Base-by-base conservation (phyloP, 768 basidiomycete genomes). In the Phaeotremella skinneri region DNA sequence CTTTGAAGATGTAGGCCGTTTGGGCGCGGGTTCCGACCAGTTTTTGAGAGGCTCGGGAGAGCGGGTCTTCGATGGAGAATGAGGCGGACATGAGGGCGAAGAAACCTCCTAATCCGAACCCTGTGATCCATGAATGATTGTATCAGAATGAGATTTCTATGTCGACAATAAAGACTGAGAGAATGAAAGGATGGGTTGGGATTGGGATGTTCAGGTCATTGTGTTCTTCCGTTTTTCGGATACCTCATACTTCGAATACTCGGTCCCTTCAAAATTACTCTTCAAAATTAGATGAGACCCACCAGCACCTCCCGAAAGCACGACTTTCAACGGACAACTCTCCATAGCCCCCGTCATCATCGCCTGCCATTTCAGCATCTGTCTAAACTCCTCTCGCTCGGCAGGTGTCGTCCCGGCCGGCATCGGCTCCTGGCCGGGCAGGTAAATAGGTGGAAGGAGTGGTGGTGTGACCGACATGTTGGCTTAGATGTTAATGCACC, bases 61-160 rank as follows among this genome's bases (percentile, higher is more conserved):
- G 79, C 11, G 93, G 92, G 75, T 97, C 93, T 76, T 97, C 94
- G 74, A 96, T 94, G 31, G 88, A 87, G 75, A 98, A 93, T 27
- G 91, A 90, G 20, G 91, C 82, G 31, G 89, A 90, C 94, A 98
- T 97, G 59, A 97, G 82, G 1, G 91, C 91, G 80, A 98, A 90
- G 81, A 97, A 92, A 30, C 87, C 92, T 59, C 94, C 94, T 42
- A 96, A 83, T 11, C 83, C 93, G 67, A 98, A 85, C 48, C 94
- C 93, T 96, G 63, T 4, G 21, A 1, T 3, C 21, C 7, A n/a
- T n/a, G n/a, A n/a, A n/a, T n/a, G n/a, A n/a, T 59, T 7, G 3
- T 16, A 17, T 17, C n/a, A 27, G 39, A 0, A 27, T 32, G 50
- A 17, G 30, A 29, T 52, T 26, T 34, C 20, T 6, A 29, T 3